Percentiles rank a stretch among this genome's conserved stretches.
These are phyloP conservation scores for Cymbidium sinense DNA, from an alignment of 106 monocot genomes.

Conservation along the genomic window DNA sequence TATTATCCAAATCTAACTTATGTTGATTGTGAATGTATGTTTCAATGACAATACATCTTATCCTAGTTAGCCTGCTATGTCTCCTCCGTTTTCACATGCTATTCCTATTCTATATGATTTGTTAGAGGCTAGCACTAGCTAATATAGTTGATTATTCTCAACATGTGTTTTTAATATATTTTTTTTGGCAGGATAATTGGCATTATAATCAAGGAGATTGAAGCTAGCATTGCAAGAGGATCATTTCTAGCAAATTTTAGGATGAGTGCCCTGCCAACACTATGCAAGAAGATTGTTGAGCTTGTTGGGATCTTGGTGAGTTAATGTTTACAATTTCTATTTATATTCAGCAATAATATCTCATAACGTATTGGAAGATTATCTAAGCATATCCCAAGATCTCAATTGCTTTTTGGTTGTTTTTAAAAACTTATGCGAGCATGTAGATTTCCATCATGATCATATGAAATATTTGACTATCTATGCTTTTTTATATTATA, in stretches of 20 bases:
- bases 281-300: constrained; percentile 85
- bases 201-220: constrained; percentile 91
- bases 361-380: background rate
- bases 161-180: background rate
- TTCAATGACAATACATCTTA: too few species aligned
- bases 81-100: background rate
- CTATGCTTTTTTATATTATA: constrained; percentile 13
- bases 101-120: background rate
- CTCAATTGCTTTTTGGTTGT: background rate
- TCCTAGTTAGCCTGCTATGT: background rate
- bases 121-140: background rate
- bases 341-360: background rate
- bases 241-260: constrained; percentile 89
- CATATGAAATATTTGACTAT: background rate
- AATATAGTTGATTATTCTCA: background rate
- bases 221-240: constrained; percentile 64
- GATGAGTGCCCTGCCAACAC: constrained; percentile 70
- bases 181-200: constrained; percentile 65
- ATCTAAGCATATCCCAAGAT: background rate
- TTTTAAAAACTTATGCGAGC: too few species aligned
- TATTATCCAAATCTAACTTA: background rate
- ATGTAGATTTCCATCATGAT: background rate
- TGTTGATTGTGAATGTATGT: background rate
- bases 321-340: background rate
- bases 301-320: constrained; percentile 88